A percentile compares a stretch with the other conserved stretches of the same genome.
Evolutionary conservation across 2,329 filamentous ascomycete genomes (phyloP).

Genomic region (Scytalidium sp.): DNA sequence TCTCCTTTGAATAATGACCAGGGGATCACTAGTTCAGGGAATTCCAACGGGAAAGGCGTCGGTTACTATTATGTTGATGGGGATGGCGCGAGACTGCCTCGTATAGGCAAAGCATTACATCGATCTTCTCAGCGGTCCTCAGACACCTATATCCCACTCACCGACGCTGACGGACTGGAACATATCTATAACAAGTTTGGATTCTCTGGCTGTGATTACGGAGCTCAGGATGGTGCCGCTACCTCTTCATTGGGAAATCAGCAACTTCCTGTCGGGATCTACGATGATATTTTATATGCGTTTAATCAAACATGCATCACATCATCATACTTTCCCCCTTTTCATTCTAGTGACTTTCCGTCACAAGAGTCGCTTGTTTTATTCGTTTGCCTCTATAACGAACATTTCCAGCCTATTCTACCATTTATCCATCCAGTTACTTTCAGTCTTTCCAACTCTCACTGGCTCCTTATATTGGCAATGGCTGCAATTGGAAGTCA

Average conservation of each 20-base stretch:
- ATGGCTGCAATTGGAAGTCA: constrained; percentile 38
- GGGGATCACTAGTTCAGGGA: constrained; percentile 13
- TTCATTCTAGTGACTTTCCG: constrained; percentile 13
- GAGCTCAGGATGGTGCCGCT: constrained; percentile 2
- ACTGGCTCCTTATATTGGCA: constrained; percentile 38
- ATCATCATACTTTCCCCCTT: constrained; percentile 11
- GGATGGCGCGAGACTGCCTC: constrained; percentile 20
- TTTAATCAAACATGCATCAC: constrained; percentile 17
- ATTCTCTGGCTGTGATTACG: constrained; percentile 3
- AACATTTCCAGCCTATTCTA: constrained; percentile 35
- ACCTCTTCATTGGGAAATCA: background rate
- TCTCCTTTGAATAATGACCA: too few species aligned
- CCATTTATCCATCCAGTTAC: constrained; percentile 36
- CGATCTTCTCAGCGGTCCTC: constrained; percentile 9
- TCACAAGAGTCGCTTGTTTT: constrained; percentile 9
- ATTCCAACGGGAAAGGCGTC: constrained; percentile 10
- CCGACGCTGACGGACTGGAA: background rate
- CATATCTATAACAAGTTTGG: constrained; percentile 1
- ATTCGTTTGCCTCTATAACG: constrained; percentile 34
- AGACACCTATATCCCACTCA: constrained; percentile 1
- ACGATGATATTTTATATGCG: constrained; percentile 13
- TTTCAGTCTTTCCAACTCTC: constrained; percentile 31
- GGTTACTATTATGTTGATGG: constrained; percentile 24
- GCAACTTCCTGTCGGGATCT: constrained; percentile 10
- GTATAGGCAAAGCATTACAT: constrained; percentile 17